Evolutionary conservation across 176 grass and related monocot genomes (phyloP), one percentile per base, ranked within the genome.

Genomic region (Hsuehochloa calcarea): DNA sequence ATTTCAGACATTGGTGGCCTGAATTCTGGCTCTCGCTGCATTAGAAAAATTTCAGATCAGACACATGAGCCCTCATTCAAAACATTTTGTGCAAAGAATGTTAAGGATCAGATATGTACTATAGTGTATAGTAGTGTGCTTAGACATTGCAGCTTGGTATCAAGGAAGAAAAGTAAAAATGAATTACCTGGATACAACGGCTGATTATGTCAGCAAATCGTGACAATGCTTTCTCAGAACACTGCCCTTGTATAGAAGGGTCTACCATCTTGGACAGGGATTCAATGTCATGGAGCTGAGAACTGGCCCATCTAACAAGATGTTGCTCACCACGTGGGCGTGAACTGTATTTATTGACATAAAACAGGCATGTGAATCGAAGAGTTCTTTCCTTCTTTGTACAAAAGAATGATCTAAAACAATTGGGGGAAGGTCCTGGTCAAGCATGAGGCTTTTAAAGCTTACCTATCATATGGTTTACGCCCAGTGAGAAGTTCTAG

Each of bases 181-280:
- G 2, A 63, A 13, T 83, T 83, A 99, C 97, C 97, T 91, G 97
- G 80, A 99, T 94, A 82, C 97, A 99, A 6, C 93, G 86, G 52
- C 85, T 99, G 68, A 99, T 96, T 82, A 99, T 94, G 84, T 99
- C 97, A 85, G 92, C 97, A 84, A 99, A 99, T 39, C 84, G 88
- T 14, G 97, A 99, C 66, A 99, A 84, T 19, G 82, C 93, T 84
- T 99, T 99, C 52, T 96, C 97, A 71, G 86, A 84, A 81, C 89
- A 99, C 51, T 92, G 90, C 51, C 90, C 90, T 70, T 11, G 66
- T 56, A 99, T 94, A 50, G 84, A 75, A 88, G 92, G 93, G 66
- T 99, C 97, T 46, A 91, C 90, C 91, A 99, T 99, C 70, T 77
- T 94, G 70, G 81, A 92, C 80, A 99, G 64, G 15, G 88, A 89